A percentile compares a stretch with the other conserved stretches of the same genome.
Conservation (phyloP, 345 rosid genomes). For the Populus deltoides region DNA sequence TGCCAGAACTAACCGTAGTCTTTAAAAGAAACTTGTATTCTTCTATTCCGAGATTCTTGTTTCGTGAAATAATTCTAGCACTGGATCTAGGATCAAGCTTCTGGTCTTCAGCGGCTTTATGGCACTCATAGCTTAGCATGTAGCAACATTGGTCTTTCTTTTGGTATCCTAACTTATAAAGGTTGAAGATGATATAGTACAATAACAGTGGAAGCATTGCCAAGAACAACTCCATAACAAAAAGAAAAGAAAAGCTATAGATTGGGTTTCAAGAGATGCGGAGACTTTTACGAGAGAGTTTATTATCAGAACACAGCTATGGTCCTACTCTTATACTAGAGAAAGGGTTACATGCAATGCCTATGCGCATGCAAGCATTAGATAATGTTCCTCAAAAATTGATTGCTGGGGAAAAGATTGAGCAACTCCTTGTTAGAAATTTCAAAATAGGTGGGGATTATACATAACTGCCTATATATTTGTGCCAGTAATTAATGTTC, state of each 20-base stretch:
- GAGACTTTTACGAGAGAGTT: background rate
- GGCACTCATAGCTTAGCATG: conserved; percentile 20
- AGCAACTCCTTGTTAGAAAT: background rate
- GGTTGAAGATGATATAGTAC: background rate
- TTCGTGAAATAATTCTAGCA: conserved; percentile 6
- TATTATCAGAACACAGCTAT: no score
- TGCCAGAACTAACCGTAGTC: conserved; percentile 16
- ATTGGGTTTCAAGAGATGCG: background rate
- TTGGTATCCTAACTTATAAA: background rate
- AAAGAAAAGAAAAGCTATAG: background rate
- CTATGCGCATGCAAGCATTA: no score
- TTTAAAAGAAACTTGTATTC: conserved; percentile 21
- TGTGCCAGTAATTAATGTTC: no score
- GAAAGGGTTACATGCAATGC: no score
- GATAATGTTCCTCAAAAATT: no score
- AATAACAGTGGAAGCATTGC: background rate
- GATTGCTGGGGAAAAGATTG: no score
- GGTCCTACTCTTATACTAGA: no score
- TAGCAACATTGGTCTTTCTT: conserved; percentile 14
- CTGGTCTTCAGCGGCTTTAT: conserved; percentile 11
- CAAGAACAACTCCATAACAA: conserved; percentile 1
- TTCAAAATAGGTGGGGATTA: background rate
- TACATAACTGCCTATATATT: background rate
- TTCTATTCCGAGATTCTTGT: conserved; percentile 8
- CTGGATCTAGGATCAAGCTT: conserved; percentile 13